phyloP scores from a whole-genome alignment of 2,329 filamentous ascomycete genomes.

The Pyricularia grisea region DNA sequence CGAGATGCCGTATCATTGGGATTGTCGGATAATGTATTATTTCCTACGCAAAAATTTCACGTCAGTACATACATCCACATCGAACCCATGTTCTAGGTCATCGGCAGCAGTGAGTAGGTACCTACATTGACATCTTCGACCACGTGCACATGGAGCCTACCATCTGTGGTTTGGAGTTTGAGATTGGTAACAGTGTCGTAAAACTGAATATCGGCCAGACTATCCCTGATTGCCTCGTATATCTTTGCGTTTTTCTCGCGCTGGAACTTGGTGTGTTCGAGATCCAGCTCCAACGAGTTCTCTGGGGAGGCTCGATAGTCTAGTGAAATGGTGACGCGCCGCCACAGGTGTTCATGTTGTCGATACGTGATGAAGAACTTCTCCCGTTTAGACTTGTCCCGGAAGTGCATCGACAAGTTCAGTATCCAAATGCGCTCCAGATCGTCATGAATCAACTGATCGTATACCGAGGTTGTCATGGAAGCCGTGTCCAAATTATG shows the following conservation, averaged over 20 bases:
- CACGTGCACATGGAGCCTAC: constrained; percentile 87
- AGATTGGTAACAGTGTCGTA: constrained; percentile 94
- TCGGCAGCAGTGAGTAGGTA: neutral
- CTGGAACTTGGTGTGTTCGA: constrained; percentile 70
- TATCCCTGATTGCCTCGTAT: constrained; percentile 89
- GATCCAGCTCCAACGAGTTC: constrained; percentile 77
- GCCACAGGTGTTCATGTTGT: constrained; percentile 68
- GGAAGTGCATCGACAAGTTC: constrained; percentile 97
- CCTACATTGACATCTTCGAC: constrained; percentile 84
- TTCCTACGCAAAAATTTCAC: constrained; percentile 40
- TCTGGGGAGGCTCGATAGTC: constrained; percentile 78
- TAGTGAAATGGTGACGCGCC: constrained; percentile 83
- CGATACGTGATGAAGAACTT: constrained; percentile 98
- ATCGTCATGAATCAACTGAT: constrained; percentile 64
- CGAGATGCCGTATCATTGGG: constrained; percentile 64
- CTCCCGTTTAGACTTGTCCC: constrained; percentile 83
- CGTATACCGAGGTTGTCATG: constrained; percentile 44
- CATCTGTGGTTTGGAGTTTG: constrained; percentile 81
- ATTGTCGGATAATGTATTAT: constrained; percentile 78
- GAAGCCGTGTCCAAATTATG: constrained; percentile 30
- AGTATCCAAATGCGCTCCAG: constrained; percentile 87
- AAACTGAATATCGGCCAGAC: constrained; percentile 86
- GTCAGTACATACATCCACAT: constrained; percentile 4
- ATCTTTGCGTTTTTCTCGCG: constrained; percentile 88
- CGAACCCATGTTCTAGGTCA: neutral